These are phyloP conservation scores for Trametes coccinea DNA, from an alignment of 768 basidiomycete species.

Conservation along the genomic window DNA sequence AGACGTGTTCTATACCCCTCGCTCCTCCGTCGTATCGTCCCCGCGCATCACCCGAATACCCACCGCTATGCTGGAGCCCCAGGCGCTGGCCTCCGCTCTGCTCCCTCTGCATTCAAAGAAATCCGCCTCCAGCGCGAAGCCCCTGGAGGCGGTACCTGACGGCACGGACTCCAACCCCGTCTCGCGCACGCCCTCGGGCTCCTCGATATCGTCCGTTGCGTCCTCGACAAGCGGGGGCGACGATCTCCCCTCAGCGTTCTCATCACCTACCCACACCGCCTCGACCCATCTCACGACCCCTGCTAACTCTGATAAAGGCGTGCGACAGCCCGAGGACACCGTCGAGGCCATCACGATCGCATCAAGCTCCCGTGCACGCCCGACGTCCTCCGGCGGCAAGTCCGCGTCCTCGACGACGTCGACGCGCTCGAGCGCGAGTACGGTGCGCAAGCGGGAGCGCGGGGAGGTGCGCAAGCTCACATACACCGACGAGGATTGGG, in stretches of 20 bases:
- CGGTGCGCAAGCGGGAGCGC: constrained; percentile 5
- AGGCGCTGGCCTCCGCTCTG: constrained; percentile 31
- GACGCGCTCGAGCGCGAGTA: constrained; percentile 11
- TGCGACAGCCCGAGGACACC: not conserved
- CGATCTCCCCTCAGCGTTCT: constrained; percentile 37
- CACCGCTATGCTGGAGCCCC: constrained; percentile 32
- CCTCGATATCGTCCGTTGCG: constrained; percentile 37
- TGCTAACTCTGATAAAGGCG: constrained; percentile 26
- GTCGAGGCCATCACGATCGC: constrained; percentile 27
- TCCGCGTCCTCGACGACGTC: constrained; percentile 15
- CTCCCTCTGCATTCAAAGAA: constrained; percentile 27
- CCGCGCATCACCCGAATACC: constrained; percentile 49
- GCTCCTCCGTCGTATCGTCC: constrained; percentile 40
- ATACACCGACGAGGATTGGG: constrained; percentile 62
- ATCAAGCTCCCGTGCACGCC: constrained; percentile 21
- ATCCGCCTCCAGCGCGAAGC: constrained; percentile 22
- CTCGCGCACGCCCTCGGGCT: constrained; percentile 38
- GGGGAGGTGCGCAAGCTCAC: constrained; percentile 21
- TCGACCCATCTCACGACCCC: constrained; percentile 40
- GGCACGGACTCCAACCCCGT: constrained; percentile 24
- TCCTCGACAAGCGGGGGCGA: constrained; percentile 19
- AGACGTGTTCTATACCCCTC: constrained; percentile 65
- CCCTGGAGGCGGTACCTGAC: constrained; percentile 21
- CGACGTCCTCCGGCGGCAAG: constrained; percentile 9
- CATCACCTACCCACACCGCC: constrained; percentile 39